Conservation (phyloP, 345 rosid species). For the Draba incana region DNA sequence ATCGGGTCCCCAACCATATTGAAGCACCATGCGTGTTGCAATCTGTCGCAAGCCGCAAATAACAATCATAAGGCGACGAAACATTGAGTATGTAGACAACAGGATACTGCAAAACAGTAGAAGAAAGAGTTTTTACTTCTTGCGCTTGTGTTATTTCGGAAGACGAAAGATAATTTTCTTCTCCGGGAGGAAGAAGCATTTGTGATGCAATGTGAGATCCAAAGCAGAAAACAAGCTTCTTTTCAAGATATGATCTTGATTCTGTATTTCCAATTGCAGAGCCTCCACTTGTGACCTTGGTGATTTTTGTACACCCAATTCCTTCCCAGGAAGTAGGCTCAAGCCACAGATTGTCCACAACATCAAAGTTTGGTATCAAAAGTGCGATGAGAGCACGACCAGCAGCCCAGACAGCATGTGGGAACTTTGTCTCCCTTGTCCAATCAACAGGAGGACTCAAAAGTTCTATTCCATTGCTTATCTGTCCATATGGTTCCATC, state of each 20-base stretch:
- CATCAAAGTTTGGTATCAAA: conserved; percentile 81
- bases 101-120: conserved; percentile 24
- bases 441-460: conserved; percentile 84
- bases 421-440: conserved; percentile 88
- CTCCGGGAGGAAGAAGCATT: conserved; percentile 80
- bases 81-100: conserved; percentile 6
- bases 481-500: conserved; percentile 98
- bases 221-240: conserved; percentile 93
- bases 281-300: conserved; percentile 69
- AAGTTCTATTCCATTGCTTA: conserved; percentile 88
- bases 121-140: conserved; percentile 55
- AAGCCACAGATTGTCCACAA: conserved; percentile 87
- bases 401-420: conserved; percentile 97
- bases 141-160: conserved; percentile 82
- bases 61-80: conserved; percentile 17
- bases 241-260: conserved; percentile 93
- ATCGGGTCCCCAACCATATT: conserved; percentile 98
- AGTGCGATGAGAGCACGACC: conserved; percentile 86
- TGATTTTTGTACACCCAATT: conserved; percentile 91
- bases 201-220: conserved; percentile 89
- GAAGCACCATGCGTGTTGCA: conserved; percentile 96
- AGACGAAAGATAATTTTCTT: conserved; percentile 83
- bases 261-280: conserved; percentile 66
- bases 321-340: conserved; percentile 98
- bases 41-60: conserved; percentile 56